Percentiles rank a stretch among this genome's conserved stretches.
Evolutionary conservation across 441 rosid genomes (phyloP).

Genomic region (Mallotus japonicus): DNA sequence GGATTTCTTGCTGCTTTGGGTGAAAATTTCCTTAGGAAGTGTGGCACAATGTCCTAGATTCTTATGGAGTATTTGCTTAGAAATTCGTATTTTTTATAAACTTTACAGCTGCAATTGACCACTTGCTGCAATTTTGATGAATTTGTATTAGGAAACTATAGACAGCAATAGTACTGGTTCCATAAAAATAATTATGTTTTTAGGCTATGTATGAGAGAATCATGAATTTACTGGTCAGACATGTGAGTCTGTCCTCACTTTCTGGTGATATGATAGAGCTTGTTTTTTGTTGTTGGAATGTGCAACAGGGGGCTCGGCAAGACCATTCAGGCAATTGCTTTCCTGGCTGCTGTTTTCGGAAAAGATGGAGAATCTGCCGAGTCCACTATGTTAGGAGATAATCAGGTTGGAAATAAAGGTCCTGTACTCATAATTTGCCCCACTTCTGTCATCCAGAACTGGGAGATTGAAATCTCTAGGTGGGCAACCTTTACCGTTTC

Average conservation of each 20-base stretch:
- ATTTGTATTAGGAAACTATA: too few relatives aligned
- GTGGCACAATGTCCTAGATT: too few relatives aligned
- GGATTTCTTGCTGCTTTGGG: too few relatives aligned
- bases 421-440: slow-evolving; percentile 80
- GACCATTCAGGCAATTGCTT: slow-evolving; percentile 92
- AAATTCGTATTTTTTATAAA: too few relatives aligned
- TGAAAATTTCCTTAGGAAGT: too few relatives aligned
- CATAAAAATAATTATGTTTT: too few relatives aligned
- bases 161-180: too few relatives aligned
- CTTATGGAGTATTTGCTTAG: too few relatives aligned
- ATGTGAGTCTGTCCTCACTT: background rate
- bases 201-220: too few relatives aligned
- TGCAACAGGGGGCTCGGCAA: slow-evolving; percentile 86
- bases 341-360: slow-evolving; percentile 76
- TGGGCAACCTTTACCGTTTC: slow-evolving; percentile 77
- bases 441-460: slow-evolving; percentile 81
- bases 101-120: too few relatives aligned
- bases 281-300: background rate
- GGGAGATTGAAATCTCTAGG: slow-evolving; percentile 86
- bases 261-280: slow-evolving; percentile 6
- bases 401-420: slow-evolving; percentile 37
- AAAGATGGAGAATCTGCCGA: slow-evolving; percentile 60
- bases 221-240: too few relatives aligned
- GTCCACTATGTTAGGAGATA: slow-evolving; percentile 28
- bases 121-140: too few relatives aligned